Conservation (phyloP, 345 rosid species). For the Tarenaya hassleriana region DNA sequence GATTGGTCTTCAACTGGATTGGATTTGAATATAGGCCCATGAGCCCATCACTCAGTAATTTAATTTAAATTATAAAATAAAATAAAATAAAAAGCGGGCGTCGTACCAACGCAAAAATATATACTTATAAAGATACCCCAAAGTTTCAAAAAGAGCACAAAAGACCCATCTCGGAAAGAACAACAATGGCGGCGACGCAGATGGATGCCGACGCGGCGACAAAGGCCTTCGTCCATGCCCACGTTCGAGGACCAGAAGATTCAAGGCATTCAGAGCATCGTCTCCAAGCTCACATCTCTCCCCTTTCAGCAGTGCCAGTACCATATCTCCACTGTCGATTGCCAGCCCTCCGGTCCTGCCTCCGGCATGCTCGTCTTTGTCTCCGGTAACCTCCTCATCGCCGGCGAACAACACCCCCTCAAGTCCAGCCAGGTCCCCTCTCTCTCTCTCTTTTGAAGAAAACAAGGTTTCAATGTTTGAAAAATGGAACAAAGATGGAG, state of each 20-base stretch:
- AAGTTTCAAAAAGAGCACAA: too few species aligned
- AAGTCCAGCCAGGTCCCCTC: conserved; percentile 64
- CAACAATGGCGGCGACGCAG: background rate
- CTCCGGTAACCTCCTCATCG: conserved; percentile 63
- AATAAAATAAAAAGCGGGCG: too few species aligned
- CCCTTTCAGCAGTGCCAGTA: conserved; percentile 81
- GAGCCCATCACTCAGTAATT: too few species aligned
- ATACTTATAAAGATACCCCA: too few species aligned
- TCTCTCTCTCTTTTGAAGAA: background rate
- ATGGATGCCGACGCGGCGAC: background rate
- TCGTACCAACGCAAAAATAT: too few species aligned
- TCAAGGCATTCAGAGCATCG: conserved; percentile 52
- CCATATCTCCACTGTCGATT: conserved; percentile 54
- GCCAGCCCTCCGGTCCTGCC: conserved; percentile 68
- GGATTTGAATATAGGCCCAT: too few species aligned
- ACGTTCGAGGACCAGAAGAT: conserved; percentile 75
- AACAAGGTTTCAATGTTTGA: too few species aligned
- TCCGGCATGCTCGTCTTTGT: too few species aligned
- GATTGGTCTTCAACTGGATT: too few species aligned
- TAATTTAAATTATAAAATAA: too few species aligned
- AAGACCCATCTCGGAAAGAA: too few species aligned
- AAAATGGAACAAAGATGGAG: too few species aligned
- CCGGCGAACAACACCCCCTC: conserved; percentile 70
- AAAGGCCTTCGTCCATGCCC: conserved; percentile 37
- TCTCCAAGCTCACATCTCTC: conserved; percentile 55